These are phyloP conservation scores for Arabidopsis arenosa DNA, from an alignment of 345 rosid genomes.

Conservation along the genomic window DNA sequence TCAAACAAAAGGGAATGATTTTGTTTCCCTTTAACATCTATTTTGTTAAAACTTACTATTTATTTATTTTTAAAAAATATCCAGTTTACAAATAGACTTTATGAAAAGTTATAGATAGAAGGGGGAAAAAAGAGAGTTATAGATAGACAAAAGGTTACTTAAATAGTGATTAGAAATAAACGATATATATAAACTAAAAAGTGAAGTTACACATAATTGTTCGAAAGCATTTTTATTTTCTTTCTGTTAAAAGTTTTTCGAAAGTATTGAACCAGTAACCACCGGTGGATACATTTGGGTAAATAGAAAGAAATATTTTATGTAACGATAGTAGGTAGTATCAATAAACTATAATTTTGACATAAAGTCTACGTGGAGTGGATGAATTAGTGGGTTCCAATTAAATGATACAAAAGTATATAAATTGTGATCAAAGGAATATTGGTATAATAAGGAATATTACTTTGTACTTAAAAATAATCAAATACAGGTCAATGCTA, in stretches of 20 bases:
- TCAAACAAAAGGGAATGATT: background rate
- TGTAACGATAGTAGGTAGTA: constrained; percentile 1
- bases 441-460: constrained; percentile 20
- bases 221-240: no score
- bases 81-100: no score
- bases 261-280: no score
- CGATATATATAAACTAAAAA: no score
- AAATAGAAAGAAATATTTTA: background rate
- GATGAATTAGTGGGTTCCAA: constrained; percentile 40
- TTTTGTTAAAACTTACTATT: background rate
- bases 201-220: background rate
- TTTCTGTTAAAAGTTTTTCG: no score
- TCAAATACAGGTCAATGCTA: constrained; percentile 28
- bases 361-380: constrained; percentile 7
- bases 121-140: no score
- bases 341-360: constrained; percentile 4
- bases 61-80: no score
- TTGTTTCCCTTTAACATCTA: background rate
- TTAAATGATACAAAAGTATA: background rate
- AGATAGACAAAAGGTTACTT: no score
- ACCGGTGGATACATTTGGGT: background rate
- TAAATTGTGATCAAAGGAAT: constrained; percentile 26
- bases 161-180: no score
- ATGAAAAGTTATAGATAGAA: no score
- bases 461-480: constrained; percentile 17